Evolutionary conservation across 805 yeast species (phyloP), one percentile per base, ranked within the genome.

Genomic region (Kazachstania kunashirensis): DNA sequence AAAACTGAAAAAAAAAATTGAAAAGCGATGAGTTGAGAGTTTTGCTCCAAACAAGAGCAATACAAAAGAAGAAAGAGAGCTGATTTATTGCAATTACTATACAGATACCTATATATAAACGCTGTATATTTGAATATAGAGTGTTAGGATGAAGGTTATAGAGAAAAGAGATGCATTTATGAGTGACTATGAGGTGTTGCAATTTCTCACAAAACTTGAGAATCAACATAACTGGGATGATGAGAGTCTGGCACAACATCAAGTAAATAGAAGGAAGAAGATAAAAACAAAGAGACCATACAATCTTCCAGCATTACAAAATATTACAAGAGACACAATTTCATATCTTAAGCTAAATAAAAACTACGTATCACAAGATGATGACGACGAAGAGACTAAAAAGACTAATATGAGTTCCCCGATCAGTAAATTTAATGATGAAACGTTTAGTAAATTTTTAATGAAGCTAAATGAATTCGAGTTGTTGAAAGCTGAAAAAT

Each of bases 401-500:
- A 24, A 5, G 5, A 38, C 34, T 8, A 20, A 26, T 18, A 42
- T 38, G 28, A 42, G 42, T 6, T 41, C 49, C 3, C 61, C 62
- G 10, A 43, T 60, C 1, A 36, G 49, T 10, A 55, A 50, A 19
- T 37, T 57, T 15, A 53, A 54, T 29, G 57, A 56, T 33, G 47
- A 45, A 3, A 57, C 36, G 39, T 63, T 51, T 33, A 50, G 57
- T 8, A 51, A 48, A 13, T 41, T 61, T 5, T 53, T 63, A 47
- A 43, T 37, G 19, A 45, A 43, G 7, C 39, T 63, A 17, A 50
- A 60, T 14, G 40, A 62, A 24, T 77, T 70, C 42, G 70, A 68
- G 20, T 63, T 89, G 37, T 86, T 80, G 61, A 83, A 84, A 57
- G 77, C 83, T 18, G 98, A 89, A 52, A 75, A 78, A 46, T 63